Base-by-base conservation (phyloP, 768 basidiomycete species). In the Rhodotorula babjevae region DNA sequence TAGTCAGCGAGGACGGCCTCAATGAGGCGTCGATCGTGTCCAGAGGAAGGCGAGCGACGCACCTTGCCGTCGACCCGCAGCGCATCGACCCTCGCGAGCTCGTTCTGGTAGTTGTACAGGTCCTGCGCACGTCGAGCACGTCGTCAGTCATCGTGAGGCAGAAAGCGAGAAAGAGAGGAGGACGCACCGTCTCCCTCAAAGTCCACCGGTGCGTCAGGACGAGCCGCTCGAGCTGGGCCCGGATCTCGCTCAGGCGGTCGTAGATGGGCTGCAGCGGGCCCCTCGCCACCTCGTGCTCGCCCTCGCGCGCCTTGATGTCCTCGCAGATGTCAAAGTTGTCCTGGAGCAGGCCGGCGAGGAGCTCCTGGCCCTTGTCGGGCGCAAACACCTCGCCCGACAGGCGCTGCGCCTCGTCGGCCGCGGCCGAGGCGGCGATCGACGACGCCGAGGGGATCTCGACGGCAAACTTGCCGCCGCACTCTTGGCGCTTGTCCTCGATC, bases 171-270 rank as follows among this genome's bases (percentile, higher is more conserved):
- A 31, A n/a, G 27, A 36, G 33, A 55, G 52, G 0, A 12, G 16
- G 0, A 40, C 66, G 72, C 67, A 82, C 82, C 40, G 83, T 83
- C 84, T 99, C 96, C 56, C 94, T 85, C 66, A 99, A 83, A 71
- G 89, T 97, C 96, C 96, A 99, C 49, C 96, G 88, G 80, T 95
- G 96, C 1, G 96, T 98, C 76, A 98, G 84, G 44, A 90, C 91
- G 76, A 99, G 84, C 74, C 89, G 87, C 83, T 99, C 96, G 64
- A 99, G 84, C 80, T 97, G 91, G 14, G 86, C 84, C 65, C 93
- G 87, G 78, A 98, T 88, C 78, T 90, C 90, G 71, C 84, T 86
- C 77, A 99, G 85, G 33, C 96, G 87, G 78, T 99, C 96, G 80
- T 93, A 90, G 62, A 79, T 79, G n/a, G 78, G 70, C 56, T 76